Evolutionary conservation across 495 filamentous ascomycete genomes (phyloP).

Genomic region (Podospora pseudopauciseta): DNA sequence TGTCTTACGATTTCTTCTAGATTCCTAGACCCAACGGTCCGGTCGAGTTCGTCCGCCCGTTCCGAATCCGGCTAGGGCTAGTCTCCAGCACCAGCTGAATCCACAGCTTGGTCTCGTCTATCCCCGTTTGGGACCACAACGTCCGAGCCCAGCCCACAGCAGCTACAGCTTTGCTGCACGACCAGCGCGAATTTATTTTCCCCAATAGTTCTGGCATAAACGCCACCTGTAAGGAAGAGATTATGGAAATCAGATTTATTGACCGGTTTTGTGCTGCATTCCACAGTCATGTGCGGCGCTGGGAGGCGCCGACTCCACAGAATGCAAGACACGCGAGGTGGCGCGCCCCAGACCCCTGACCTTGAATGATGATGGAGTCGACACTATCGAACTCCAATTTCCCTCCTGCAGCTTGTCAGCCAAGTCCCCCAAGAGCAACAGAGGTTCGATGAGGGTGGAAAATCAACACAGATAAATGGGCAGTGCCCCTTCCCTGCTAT

Average conservation of each 20-base stretch:
- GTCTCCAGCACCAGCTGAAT: not conserved
- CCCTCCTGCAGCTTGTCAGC: not conserved
- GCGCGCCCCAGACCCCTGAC: not conserved
- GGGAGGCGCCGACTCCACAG: not conserved
- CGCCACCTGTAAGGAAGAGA: not conserved
- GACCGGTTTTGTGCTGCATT: not conserved
- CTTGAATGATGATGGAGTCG: not conserved
- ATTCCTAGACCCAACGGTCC: not conserved
- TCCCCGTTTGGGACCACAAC: not conserved
- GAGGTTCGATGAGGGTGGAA: not conserved
- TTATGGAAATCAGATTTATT: not conserved
- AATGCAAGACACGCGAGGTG: not conserved
- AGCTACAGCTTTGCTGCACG: not conserved
- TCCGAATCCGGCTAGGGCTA: not conserved
- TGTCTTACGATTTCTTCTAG: not conserved
- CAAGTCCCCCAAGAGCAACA: not conserved
- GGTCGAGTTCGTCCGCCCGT: not conserved
- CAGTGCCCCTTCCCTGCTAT: not conserved
- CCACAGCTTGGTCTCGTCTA: not conserved
- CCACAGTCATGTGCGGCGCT: conserved; percentile 1
- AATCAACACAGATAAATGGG: not conserved
- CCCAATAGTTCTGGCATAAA: not conserved
- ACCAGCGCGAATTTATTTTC: not conserved
- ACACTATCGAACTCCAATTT: conserved; percentile 5
- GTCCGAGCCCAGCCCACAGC: not conserved